phyloP scores from a whole-genome alignment of 495 filamentous ascomycete genomes.

The Penicillium roqueforti region DNA sequence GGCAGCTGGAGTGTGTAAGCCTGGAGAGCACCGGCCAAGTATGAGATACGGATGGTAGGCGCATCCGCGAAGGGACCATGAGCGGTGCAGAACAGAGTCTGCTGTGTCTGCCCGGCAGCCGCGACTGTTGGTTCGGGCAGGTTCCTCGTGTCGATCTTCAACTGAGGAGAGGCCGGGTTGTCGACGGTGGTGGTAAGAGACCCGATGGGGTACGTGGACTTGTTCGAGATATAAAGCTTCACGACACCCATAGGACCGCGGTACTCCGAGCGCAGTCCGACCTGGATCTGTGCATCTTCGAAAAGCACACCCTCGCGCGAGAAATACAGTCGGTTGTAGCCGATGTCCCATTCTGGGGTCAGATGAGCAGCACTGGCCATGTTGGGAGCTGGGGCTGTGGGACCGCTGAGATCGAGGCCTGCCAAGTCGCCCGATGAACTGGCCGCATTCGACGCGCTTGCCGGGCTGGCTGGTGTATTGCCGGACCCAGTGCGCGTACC shows the following conservation, averaged over 20 bases:
- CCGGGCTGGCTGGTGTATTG: constrained; percentile 27
- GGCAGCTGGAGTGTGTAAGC: constrained; percentile 89
- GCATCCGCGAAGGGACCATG: constrained; percentile 75
- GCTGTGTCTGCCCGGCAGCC: constrained; percentile 75
- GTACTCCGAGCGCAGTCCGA: constrained; percentile 91
- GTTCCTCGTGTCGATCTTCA: constrained; percentile 80
- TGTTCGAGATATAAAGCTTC: constrained; percentile 94
- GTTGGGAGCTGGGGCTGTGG: constrained; percentile 64
- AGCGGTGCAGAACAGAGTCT: constrained; percentile 90
- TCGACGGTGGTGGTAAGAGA: constrained; percentile 94
- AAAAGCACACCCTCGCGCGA: constrained; percentile 82
- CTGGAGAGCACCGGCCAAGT: constrained; percentile 89
- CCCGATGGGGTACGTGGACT: constrained; percentile 72
- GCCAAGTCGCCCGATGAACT: constrained; percentile 59
- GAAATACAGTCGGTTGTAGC: constrained; percentile 81
- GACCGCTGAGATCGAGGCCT: constrained; percentile 69
- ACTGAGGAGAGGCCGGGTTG: constrained; percentile 62
- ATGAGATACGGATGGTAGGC: constrained; percentile 90
- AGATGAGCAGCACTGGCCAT: constrained; percentile 89
- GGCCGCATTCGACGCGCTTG: constrained; percentile 28
- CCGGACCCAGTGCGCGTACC: constrained; percentile 51
- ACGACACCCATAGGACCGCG: constrained; percentile 89
- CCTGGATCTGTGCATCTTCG: constrained; percentile 89
- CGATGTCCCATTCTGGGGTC: constrained; percentile 89
- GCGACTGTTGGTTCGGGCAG: constrained; percentile 80